Conservation (phyloP, 139 green algal genomes). For the Pseudopediastrum boryanum region DNA sequence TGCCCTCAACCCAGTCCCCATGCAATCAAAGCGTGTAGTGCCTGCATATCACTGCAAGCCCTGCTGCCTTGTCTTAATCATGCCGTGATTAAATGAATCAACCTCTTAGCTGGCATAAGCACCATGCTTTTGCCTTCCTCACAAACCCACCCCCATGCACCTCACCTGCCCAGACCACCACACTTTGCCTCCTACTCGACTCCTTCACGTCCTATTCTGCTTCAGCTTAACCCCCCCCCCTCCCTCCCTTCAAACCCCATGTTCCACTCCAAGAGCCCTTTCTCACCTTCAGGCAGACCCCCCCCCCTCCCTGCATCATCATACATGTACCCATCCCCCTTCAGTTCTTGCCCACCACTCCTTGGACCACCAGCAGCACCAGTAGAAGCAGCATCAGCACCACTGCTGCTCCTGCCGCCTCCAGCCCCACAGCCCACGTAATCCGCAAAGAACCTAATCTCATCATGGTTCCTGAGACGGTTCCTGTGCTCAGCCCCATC, state of each 20-base stretch:
- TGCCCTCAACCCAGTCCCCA: no score
- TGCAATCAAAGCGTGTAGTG: no score
- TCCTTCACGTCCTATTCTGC: not conserved
- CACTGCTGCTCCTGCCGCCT: not conserved
- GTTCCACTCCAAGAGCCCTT: not conserved
- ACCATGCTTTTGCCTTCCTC: no score
- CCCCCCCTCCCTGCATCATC: slow-evolving; percentile 13
- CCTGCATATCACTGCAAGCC: no score
- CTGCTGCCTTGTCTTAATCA: no score
- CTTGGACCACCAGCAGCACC: not conserved
- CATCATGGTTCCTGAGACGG: slow-evolving; percentile 31
- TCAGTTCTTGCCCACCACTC: not conserved
- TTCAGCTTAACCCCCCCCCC: not conserved
- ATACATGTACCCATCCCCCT: slow-evolving; percentile 3
- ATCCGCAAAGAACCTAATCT: slow-evolving; percentile 25
- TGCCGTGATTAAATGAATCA: no score
- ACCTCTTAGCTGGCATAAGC: no score
- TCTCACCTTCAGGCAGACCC: not conserved
- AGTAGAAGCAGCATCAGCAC: not conserved
- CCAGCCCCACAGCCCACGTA: slow-evolving; percentile 9
- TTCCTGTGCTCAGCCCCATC: slow-evolving; percentile 30
- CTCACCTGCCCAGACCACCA: not conserved
- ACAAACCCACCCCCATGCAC: no score
- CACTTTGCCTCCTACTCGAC: not conserved
- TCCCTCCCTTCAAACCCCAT: not conserved